These are phyloP conservation scores for Thermochaetoides thermophila DNA, from an alignment of 495 filamentous ascomycete genomes.

Conservation along the genomic window DNA sequence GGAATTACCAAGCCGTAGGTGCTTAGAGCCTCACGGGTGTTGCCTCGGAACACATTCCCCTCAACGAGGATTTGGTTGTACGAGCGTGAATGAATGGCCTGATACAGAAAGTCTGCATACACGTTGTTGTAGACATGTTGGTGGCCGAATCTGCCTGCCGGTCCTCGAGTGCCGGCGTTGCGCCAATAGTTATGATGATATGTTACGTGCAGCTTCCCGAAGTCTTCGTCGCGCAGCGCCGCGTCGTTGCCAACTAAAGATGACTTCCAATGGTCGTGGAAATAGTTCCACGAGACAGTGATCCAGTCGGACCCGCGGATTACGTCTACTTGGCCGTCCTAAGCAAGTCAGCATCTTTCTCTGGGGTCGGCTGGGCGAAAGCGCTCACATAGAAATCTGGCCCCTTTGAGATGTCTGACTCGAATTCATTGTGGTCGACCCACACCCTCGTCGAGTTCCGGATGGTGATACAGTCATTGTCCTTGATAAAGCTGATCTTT, in stretches of 20 bases:
- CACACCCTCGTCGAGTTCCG: conserved; percentile 41
- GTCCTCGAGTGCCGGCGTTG: conserved; percentile 46
- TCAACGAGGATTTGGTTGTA: conserved; percentile 41
- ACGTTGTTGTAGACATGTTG: conserved; percentile 36
- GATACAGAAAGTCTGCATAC: conserved; percentile 25
- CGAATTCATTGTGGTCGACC: conserved; percentile 54
- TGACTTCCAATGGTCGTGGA: conserved; percentile 53
- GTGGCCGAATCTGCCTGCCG: conserved; percentile 49
- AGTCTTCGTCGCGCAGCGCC: conserved; percentile 28
- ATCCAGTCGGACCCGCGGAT: conserved; percentile 37
- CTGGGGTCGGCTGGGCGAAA: conserved; percentile 7
- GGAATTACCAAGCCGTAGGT: conserved; percentile 35
- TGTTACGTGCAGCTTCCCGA: conserved; percentile 41
- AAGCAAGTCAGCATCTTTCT: background rate
- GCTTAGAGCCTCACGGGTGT: conserved; percentile 27
- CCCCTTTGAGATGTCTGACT: conserved; percentile 37
- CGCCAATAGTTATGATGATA: conserved; percentile 47
- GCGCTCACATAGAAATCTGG: conserved; percentile 46
- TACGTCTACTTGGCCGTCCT: conserved; percentile 50
- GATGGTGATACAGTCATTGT: conserved; percentile 46
- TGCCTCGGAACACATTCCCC: conserved; percentile 29
- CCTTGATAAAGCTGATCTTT: conserved; percentile 40
- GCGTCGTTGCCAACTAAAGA: conserved; percentile 47
- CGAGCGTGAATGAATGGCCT: conserved; percentile 38
- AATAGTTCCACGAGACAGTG: conserved; percentile 33